Base-by-base conservation (phyloP, 1,284 basidiomycete species). In the Earliella scabrosa region DNA sequence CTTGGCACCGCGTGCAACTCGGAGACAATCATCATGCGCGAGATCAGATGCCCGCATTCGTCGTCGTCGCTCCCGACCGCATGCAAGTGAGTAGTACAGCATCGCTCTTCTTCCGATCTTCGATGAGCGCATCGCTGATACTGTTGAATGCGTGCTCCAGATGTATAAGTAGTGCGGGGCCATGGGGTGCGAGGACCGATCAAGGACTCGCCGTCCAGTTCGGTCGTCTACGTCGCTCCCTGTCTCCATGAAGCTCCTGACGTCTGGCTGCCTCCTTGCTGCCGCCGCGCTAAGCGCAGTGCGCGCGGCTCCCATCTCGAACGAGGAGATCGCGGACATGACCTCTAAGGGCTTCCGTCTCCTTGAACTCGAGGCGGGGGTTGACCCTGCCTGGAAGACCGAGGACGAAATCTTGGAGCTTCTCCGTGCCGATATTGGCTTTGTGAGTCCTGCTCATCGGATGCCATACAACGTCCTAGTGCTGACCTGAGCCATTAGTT, bases 381-480 rank as follows among this genome's bases (percentile, higher is more conserved):
- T 66, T 14, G 73, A 74, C 4, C 77, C 77, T 6, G 78, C 82
- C 9, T 85, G 82, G 82, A 82, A 74, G 67, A 73, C 75, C 4
- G 75, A 77, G 21, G 54, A 53, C 34, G 58, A 60, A 45, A 60
- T 53, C 39, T 48, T 60, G 6, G 54, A 53, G 18, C 58, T 60
- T 8, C 29, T 60, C 32, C 58, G 58, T 13, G 38, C 43, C 10
- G 47, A 54, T 4, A 44, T 56, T 34, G 54, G 51, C 54, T 60
- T 60, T 23, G 58, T 60, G 26, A 43, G 53, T 3, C 18, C 16
- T 1, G 21, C 23, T 5, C 36, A 5, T 6, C 9, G 18, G 24
- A 2, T n/a, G n/a, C n/a, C n/a, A n/a, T n/a, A n/a, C n/a, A 9
- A 5, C 26, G 13, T 13, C 35, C 24, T 31, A 7, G 6, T 31